Evolutionary conservation across 2,329 filamentous ascomycete species (phyloP).

Genomic region (Berkeleyomyces basicola): DNA sequence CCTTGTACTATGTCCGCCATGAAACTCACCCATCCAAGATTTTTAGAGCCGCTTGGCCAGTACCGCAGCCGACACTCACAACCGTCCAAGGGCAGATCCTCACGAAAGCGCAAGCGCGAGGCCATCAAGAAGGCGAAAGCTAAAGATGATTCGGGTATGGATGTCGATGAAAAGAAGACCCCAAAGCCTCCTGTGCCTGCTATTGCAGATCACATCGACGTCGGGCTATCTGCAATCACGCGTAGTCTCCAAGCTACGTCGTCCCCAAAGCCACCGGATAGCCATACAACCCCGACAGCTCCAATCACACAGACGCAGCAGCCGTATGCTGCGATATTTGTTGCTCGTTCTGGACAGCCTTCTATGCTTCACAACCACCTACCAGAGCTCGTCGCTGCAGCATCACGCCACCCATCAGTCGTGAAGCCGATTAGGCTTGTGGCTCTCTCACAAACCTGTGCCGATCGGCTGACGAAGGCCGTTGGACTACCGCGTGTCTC

Average conservation of each 20-base stretch:
- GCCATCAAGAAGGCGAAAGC: slow-evolving; percentile 17
- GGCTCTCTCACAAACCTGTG: slow-evolving; percentile 43
- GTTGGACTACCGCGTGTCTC: slow-evolving; percentile 49
- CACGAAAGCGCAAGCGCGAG: slow-evolving; percentile 34
- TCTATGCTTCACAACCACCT: slow-evolving; percentile 43
- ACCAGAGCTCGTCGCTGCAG: slow-evolving; percentile 35
- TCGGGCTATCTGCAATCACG: slow-evolving; percentile 49
- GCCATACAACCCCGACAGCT: not conserved
- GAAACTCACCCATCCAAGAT: slow-evolving; percentile 24
- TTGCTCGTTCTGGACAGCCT: slow-evolving; percentile 39
- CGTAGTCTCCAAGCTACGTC: slow-evolving; percentile 35
- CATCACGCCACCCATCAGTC: slow-evolving; percentile 27
- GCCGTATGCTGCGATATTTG: slow-evolving; percentile 38
- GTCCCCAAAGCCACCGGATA: not conserved
- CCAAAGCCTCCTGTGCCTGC: slow-evolving; percentile 26
- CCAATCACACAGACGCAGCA: not conserved
- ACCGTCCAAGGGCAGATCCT: slow-evolving; percentile 45
- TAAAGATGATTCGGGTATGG: slow-evolving; percentile 13
- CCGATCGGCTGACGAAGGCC: slow-evolving; percentile 37
- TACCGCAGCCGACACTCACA: slow-evolving; percentile 37
- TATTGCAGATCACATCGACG: slow-evolving; percentile 39
- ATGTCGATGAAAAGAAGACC: not conserved
- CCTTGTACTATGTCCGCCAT: not conserved
- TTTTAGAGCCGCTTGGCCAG: slow-evolving; percentile 46
- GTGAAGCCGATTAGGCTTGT: slow-evolving; percentile 37